Percentiles rank a stretch among this genome's conserved stretches.
Conservation (phyloP, 495 filamentous ascomycete species). For the Aspergillus nanangensis region DNA sequence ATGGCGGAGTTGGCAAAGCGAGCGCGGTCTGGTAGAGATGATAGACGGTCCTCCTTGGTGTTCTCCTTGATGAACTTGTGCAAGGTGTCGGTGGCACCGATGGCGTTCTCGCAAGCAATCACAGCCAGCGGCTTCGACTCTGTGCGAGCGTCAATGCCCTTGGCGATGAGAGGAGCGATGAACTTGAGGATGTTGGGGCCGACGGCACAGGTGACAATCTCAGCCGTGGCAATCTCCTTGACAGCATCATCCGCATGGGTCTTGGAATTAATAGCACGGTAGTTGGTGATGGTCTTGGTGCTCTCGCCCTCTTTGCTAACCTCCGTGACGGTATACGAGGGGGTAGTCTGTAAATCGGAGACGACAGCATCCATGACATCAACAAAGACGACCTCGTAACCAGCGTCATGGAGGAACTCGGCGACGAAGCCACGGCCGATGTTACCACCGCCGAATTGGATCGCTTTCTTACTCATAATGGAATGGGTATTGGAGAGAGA, state of each 20-base stretch:
- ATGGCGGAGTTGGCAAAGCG: constrained; percentile 95
- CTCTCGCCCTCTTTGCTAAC: constrained; percentile 81
- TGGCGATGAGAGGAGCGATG: constrained; percentile 89
- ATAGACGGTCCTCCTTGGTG: constrained; percentile 54
- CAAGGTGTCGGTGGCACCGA: constrained; percentile 82
- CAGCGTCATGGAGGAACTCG: constrained; percentile 67
- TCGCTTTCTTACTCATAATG: constrained; percentile 69
- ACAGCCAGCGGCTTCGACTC: constrained; percentile 73
- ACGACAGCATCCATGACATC: constrained; percentile 86
- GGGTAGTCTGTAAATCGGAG: constrained; percentile 63
- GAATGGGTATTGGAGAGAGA: constrained; percentile 5
- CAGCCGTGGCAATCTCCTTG: constrained; percentile 78
- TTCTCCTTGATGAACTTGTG: constrained; percentile 76
- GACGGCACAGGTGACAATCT: constrained; percentile 92
- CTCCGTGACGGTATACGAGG: constrained; percentile 86
- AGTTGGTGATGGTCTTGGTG: constrained; percentile 82
- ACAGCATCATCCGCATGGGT: constrained; percentile 73
- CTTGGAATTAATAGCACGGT: constrained; percentile 92
- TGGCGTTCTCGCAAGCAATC: constrained; percentile 97
- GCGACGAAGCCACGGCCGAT: constrained; percentile 70
- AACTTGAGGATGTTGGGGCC: constrained; percentile 94
- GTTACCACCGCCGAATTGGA: constrained; percentile 94
- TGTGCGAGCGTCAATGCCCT: constrained; percentile 75
- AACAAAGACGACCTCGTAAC: constrained; percentile 91
- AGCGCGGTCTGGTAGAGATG: constrained; percentile 58